These are phyloP conservation scores for Prototheca stagnorum DNA, from an alignment of 163 green algal species.

Conservation along the genomic window DNA sequence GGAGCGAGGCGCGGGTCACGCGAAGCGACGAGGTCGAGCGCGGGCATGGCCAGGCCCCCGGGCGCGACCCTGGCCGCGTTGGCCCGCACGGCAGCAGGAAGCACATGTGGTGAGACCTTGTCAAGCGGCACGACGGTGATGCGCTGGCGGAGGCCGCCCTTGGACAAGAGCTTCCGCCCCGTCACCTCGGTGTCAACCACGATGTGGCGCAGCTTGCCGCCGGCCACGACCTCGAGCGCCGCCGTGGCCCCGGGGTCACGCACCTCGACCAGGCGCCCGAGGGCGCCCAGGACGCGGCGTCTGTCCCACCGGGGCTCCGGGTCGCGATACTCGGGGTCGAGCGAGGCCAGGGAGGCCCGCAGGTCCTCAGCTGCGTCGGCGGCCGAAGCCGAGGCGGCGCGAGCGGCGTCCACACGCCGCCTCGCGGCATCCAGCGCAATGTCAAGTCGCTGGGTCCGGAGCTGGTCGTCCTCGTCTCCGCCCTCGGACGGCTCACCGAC, in stretches of 20 bases:
- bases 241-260: slow-evolving; percentile 44
- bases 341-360: slow-evolving; percentile 5
- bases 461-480: too few relatives aligned
- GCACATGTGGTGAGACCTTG: slow-evolving; percentile 54
- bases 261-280: slow-evolving; percentile 71
- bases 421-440: too few relatives aligned
- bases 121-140: slow-evolving; percentile 96
- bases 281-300: slow-evolving; percentile 67
- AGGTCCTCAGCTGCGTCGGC: too few relatives aligned
- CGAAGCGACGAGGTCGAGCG: slow-evolving; percentile 76
- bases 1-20: slow-evolving; percentile 42
- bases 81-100: not conserved
- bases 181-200: slow-evolving; percentile 80
- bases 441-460: too few relatives aligned
- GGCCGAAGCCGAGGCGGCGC: too few relatives aligned
- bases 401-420: too few relatives aligned
- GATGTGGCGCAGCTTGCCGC: slow-evolving; percentile 84
- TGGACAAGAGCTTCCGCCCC: slow-evolving; percentile 72
- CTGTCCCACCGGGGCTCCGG: slow-evolving; percentile 52
- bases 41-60: slow-evolving; percentile 41
- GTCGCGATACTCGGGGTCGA: slow-evolving; percentile 54
- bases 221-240: slow-evolving; percentile 87
- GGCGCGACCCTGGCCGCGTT: slow-evolving; percentile 15
- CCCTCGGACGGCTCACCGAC: too few relatives aligned
- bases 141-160: slow-evolving; percentile 58